Evolutionary conservation across 1,139 yeast genomes (phyloP).

Genomic region (Debaryomycetaceae sp.): DNA sequence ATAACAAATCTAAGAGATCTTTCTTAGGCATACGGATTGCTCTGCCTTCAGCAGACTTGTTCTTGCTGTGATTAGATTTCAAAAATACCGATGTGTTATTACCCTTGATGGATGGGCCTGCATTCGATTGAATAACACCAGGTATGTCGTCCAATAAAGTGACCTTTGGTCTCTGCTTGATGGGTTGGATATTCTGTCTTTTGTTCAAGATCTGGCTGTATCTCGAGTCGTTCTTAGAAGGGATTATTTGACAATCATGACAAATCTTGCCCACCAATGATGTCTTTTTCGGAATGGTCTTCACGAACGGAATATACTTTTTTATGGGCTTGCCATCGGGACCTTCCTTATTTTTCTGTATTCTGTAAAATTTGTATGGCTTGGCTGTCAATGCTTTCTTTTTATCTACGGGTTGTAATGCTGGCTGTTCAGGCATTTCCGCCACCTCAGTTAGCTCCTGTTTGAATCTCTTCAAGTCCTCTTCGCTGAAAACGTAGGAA

Average conservation of each 20-base stretch:
- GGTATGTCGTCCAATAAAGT: conserved; percentile 79
- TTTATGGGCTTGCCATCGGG: conserved; percentile 25
- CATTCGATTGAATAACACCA: conserved; percentile 81
- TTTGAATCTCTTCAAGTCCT: conserved; percentile 68
- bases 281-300: conserved; percentile 83
- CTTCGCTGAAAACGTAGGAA: conserved; percentile 88
- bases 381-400: conserved; percentile 28
- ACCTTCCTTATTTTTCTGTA: conserved; percentile 21
- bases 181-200: conserved; percentile 47
- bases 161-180: conserved; percentile 61
- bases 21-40: conserved; percentile 94
- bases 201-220: conserved; percentile 48
- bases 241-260: conserved; percentile 89
- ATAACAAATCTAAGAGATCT: conserved; percentile 82
- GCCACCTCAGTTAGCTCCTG: conserved; percentile 52
- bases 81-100: conserved; percentile 61
- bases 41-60: conserved; percentile 65
- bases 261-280: conserved; percentile 81
- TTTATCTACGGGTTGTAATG: conserved; percentile 27
- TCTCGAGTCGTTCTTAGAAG: conserved; percentile 68
- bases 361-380: conserved; percentile 26
- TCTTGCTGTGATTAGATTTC: conserved; percentile 32
- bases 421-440: conserved; percentile 48
- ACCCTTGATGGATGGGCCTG: conserved; percentile 77
- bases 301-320: conserved; percentile 65